Evolutionary conservation across 2,329 filamentous ascomycete species (phyloP), one percentile per base, ranked within the genome.

Genomic region (Neoarthrinium moseri): DNA sequence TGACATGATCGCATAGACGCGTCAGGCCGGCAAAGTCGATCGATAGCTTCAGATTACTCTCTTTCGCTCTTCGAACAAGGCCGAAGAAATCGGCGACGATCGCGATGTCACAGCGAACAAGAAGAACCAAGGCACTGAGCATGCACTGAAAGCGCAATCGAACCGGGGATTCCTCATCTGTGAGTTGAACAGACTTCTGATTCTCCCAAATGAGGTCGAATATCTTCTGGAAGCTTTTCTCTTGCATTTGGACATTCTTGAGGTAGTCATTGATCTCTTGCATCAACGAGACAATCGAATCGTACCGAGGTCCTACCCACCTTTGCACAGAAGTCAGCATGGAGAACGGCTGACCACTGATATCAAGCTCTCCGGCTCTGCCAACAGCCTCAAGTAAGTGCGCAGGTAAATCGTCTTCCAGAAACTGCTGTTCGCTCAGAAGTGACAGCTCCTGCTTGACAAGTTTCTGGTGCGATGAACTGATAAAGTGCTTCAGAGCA

Each of bases 301-400:
- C 39, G 22, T 58, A 71, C 35, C 57, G 52, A 5, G 54, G 33
- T 1, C 46, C 53, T 1, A 54, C 35, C 51, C 54, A 56, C 1
- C 52, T 26, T 13, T 30, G 17, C 6, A 60, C 38, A 3, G 37
- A 3, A 1, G 49, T 34, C 4, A 60, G 42, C 15, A 54, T 52
- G 12, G 44, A 48, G 23, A 45, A 4, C 3, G 55, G 57, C 4
- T 48, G 50, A n/a, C 20, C 49, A 3, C 26, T 17, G 1, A 56
- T n/a, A 0, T n/a, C 20, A 11, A 42, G 27, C 27, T 49, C 55
- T 4, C 33, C 21, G 24, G 48, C 78, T 68, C 10, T 87, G 63
- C 1, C 79, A 73, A 0, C 76, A 70, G 17, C 81, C 75, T 54
- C 84, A 88, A 2, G 17, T 7, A 42, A 18, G 5, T 26, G n/a